Base-by-base conservation (phyloP, 768 basidiomycete genomes). In the Tulasnella sp. region DNA sequence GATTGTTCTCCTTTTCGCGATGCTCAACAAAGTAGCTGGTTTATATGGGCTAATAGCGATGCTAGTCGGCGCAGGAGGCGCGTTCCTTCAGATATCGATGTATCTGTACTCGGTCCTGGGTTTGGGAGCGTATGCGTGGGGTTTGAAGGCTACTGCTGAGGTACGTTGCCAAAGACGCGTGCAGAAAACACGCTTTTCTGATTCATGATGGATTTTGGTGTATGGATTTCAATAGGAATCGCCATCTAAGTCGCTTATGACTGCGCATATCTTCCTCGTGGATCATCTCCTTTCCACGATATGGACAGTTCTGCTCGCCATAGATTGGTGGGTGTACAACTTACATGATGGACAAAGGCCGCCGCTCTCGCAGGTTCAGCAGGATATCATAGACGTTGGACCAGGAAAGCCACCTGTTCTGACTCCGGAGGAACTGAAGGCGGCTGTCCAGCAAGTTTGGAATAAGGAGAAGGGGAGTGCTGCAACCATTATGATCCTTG, bases 11-110 rank as follows among this genome's bases (percentile, higher is more conserved):
- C 79, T 95, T 50, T 97, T 99, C 66, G 89, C 88, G 11, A 88
- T 96, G 55, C 76, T 99, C 65, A 99, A 99, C 80, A 99, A 99
- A 74, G 95, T 94, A 51, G 94, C 96, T 19, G 95, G 96, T 52
- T 81, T 97, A 8, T 99, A 98, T 70, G 96, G 96, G 58, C 80
- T 99, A 60, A 84, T 99, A 61, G 94, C 93, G 4, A 80, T 93
- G 59, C 73, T 93, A 61, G 87, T 86, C 0, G 73, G 73, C 30
- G 87, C 86, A 0, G 73, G 73, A 41, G 86, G 87, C n/a, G 84
- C 86, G n/a, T 83, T 92, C 65, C 83, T 86, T 0, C 96, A 99
- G 72, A 78, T 97, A 62, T 88, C 84, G 70, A 78, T 95, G 68
- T 98, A 98, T 72, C 77, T 93, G 19, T 99, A 99, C 75, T 97